Evolutionary conservation across 306 rosid species (phyloP).

Genomic region (Dalbergia cochinchinensis): DNA sequence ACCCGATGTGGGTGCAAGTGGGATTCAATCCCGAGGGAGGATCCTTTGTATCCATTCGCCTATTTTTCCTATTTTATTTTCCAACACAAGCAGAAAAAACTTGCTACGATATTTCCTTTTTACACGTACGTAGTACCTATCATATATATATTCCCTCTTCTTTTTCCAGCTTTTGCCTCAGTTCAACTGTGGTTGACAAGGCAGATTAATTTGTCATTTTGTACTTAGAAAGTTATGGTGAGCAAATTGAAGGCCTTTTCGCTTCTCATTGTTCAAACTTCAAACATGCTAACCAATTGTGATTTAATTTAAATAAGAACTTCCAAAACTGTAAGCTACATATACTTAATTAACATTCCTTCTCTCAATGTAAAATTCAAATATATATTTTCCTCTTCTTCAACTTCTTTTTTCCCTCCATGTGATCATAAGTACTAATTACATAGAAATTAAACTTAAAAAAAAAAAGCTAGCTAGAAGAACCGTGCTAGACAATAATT

Average conservation of each 20-base stretch:
- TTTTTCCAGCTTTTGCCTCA: neutral
- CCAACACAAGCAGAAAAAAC: neutral
- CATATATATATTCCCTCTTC: no score
- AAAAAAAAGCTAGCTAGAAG: no score
- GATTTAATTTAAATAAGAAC: neutral
- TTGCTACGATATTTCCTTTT: slow-evolving; percentile 5
- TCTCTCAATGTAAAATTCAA: neutral
- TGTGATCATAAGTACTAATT: neutral
- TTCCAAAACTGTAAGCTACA: neutral
- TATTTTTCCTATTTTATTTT: slow-evolving; percentile 20
- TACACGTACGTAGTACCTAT: neutral
- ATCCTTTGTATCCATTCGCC: slow-evolving; percentile 16
- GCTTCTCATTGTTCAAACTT: neutral
- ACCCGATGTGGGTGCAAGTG: slow-evolving; percentile 57
- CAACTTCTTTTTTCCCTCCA: neutral
- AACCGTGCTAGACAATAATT: neutral
- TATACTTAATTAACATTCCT: no score
- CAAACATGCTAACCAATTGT: neutral
- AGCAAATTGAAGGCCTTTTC: neutral
- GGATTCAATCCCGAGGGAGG: slow-evolving; percentile 71
- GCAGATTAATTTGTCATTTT: slow-evolving; percentile 28
- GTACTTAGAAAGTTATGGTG: slow-evolving; percentile 13
- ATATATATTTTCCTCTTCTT: neutral
- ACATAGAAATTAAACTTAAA: no score
- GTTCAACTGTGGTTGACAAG: neutral